Evolutionary conservation across 1,284 basidiomycete genomes (phyloP).

Genomic region (Mixia osmundae): DNA sequence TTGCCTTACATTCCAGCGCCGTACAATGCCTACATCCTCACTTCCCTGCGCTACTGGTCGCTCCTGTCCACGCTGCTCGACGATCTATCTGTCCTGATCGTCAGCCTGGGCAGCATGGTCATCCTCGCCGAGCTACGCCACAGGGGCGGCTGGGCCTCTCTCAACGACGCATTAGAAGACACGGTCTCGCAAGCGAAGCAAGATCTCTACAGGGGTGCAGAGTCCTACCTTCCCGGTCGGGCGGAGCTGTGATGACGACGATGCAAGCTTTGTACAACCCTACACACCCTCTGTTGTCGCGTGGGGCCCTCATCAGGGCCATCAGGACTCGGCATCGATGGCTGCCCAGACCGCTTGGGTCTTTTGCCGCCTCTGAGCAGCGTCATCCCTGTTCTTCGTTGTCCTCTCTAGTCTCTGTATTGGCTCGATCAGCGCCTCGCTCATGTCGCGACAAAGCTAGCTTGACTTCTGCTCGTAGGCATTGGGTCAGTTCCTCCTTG

Average conservation of each 20-base stretch:
- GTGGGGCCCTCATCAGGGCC: neutral
- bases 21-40: slow-evolving; percentile 4
- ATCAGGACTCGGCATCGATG: slow-evolving; percentile 8
- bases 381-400: slow-evolving; percentile 6
- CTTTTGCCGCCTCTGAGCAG: slow-evolving; percentile 5
- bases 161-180: neutral
- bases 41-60: slow-evolving; percentile 9
- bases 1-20: slow-evolving; percentile 9
- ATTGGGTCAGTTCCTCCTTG: slow-evolving; percentile 9
- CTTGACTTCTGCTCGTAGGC: slow-evolving; percentile 8
- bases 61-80: slow-evolving; percentile 7
- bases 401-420: slow-evolving; percentile 4
- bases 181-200: neutral
- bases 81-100: slow-evolving; percentile 7
- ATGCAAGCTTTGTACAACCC: neutral
- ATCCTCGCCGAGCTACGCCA: slow-evolving; percentile 5
- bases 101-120: slow-evolving; percentile 5
- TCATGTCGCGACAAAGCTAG: neutral
- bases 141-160: too few relatives aligned
- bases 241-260: neutral
- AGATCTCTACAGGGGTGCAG: too few relatives aligned
- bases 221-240: neutral
- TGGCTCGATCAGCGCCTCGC: neutral
- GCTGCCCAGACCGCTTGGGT: slow-evolving; percentile 5
- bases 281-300: neutral